These are phyloP conservation scores for Pleurotus tuoliensis DNA, from an alignment of 768 basidiomycete genomes.

Conservation along the genomic window DNA sequence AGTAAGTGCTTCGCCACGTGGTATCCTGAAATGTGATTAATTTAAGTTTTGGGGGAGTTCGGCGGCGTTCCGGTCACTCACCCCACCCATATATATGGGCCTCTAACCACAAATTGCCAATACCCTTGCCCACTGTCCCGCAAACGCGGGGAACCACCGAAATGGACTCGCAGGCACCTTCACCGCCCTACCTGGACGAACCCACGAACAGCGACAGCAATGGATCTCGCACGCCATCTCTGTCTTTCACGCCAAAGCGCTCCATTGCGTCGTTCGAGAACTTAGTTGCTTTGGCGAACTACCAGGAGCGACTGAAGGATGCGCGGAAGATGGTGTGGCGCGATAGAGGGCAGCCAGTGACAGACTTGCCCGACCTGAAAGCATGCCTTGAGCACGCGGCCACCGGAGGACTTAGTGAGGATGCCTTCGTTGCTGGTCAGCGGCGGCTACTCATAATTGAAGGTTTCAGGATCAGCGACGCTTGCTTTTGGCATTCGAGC, in stretches of 20 bases:
- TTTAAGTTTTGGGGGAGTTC: too few relatives aligned
- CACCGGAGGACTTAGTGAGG: conserved; percentile 68
- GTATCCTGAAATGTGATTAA: too few relatives aligned
- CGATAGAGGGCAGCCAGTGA: conserved; percentile 72
- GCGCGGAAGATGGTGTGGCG: conserved; percentile 83
- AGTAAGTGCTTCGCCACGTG: too few relatives aligned
- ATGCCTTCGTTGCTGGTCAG: background rate
- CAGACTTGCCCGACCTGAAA: conserved; percentile 57
- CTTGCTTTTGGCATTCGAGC: conserved; percentile 83
- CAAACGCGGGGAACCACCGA: background rate
- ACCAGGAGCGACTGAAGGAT: conserved; percentile 68
- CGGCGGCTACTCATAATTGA: background rate
- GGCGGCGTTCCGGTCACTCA: too few relatives aligned
- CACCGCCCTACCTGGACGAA: background rate
- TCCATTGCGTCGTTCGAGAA: conserved; percentile 81
- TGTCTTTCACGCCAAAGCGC: conserved; percentile 48
- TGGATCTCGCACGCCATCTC: conserved; percentile 13
- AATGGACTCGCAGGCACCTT: background rate
- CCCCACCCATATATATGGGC: too few relatives aligned
- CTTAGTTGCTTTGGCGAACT: conserved; percentile 79
- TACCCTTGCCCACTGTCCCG: too few relatives aligned
- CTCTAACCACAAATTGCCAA: too few relatives aligned
- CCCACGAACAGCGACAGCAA: background rate
- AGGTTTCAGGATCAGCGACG: conserved; percentile 38
- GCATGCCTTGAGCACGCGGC: conserved; percentile 71